Evolutionary conservation across 495 filamentous ascomycete species (phyloP), one percentile per base, ranked within the genome.

Genomic region (Hypoxylon rickii): DNA sequence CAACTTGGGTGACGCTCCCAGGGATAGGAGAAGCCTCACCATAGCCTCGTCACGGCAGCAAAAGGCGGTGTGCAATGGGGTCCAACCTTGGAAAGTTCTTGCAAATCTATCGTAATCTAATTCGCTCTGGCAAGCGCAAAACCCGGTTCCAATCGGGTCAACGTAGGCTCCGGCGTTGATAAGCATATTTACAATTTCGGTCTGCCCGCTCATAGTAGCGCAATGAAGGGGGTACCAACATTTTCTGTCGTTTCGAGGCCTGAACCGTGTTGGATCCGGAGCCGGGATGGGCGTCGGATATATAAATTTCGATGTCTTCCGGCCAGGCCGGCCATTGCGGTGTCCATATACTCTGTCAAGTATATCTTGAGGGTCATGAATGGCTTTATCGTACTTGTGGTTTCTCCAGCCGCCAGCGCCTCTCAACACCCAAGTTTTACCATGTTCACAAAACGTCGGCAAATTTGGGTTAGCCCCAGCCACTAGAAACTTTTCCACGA

Each of bases 171-270:
- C 49, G 8, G 11, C 0, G 13, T 44, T n/a, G 31, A 52, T 8
- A 44, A 52, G 49, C n/a, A 44, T 7, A 13, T 52, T 22, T 10
- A 44, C 15, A 8, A 52, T 44, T 12, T 18, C 40, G 3, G 7
- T 33, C 3, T 26, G 38, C 11, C 40, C 49, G 15, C 39, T 21
- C 8, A 36, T 44, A 7, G 31, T 31, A 3, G 49, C 49, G 13
- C 22, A 7, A 19, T 52, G 49, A 12, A 52, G 40, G 6, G 49
- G 49, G 17, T 37, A 44, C 49, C 39, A 52, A 21, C 29, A 44
- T 6, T 15, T 17, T 12, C 3, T 29, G 24, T 29, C 4, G 24
- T 4, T 29, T 29, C 24, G 4, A 4, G n/a, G n/a, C n/a, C n/a
- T n/a, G n/a, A n/a, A n/a, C 24, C 24, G 24, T 29, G 24, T 4